Conservation (phyloP, 208 protist genomes). For the Acanthamoeba pearcei region DNA sequence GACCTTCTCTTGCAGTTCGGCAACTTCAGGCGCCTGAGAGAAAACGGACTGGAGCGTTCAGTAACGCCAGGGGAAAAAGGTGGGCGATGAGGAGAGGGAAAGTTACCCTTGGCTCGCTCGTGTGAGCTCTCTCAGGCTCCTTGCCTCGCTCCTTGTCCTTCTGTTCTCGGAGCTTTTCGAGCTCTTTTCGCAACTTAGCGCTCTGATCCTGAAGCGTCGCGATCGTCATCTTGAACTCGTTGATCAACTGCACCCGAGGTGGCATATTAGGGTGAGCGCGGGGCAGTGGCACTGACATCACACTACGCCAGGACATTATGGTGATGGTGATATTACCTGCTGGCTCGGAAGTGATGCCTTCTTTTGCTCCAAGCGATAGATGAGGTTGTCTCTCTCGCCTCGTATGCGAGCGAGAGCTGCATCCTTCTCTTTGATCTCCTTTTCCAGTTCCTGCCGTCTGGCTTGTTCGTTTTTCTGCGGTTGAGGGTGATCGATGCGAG, state of each 20-base stretch:
- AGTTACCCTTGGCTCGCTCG: conserved; percentile 9
- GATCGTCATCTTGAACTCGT: conserved; percentile 63
- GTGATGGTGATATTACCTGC: background rate
- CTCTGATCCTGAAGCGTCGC: conserved; percentile 47
- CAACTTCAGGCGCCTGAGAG: background rate
- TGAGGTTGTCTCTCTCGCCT: conserved; percentile 54
- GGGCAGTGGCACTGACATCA: background rate
- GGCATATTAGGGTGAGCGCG: background rate
- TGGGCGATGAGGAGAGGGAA: background rate
- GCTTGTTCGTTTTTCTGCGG: conserved; percentile 52
- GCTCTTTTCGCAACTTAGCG: conserved; percentile 21
- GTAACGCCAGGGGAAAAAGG: background rate
- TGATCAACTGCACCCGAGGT: background rate
- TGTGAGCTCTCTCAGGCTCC: background rate
- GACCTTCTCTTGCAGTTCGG: conserved; percentile 21
- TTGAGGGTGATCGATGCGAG: background rate
- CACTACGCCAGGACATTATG: background rate
- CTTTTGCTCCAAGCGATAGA: conserved; percentile 68
- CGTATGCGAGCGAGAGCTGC: conserved; percentile 42
- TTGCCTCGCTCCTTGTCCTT: background rate
- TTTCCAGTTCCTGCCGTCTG: conserved; percentile 28
- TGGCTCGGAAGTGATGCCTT: conserved; percentile 56
- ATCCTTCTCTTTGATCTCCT: conserved; percentile 68
- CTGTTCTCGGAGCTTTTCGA: conserved; percentile 20
- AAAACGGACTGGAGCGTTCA: background rate